A percentile compares a stretch with the other conserved stretches of the same genome.
phyloP scores from a whole-genome alignment of 1,284 basidiomycete genomes.

The Fistulinella staudtii region DNA sequence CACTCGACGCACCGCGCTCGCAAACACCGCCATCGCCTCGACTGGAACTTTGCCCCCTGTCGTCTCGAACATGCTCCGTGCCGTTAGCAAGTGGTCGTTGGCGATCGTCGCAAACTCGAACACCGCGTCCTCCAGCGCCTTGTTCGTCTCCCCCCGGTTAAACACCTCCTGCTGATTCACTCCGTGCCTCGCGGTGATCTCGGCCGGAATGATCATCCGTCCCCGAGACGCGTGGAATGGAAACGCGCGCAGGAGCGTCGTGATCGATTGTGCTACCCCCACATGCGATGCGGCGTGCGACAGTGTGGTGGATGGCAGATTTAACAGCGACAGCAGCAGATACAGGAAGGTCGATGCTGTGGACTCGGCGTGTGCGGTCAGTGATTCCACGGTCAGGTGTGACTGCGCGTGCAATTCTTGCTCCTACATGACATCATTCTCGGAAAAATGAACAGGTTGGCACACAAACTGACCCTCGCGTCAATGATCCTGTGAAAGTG shows the following conservation, averaged over 20 bases:
- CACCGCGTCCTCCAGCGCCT: slow-evolving; percentile 69
- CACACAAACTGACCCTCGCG: slow-evolving; percentile 59
- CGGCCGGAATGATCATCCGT: slow-evolving; percentile 78
- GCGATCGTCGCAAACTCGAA: slow-evolving; percentile 89
- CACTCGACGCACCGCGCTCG: slow-evolving; percentile 63
- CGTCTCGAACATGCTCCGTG: slow-evolving; percentile 71
- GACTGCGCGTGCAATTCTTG: slow-evolving; percentile 67
- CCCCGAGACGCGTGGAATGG: slow-evolving; percentile 74
- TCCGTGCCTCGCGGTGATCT: slow-evolving; percentile 75
- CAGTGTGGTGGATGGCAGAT: slow-evolving; percentile 57
- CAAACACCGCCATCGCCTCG: slow-evolving; percentile 73
- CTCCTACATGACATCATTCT: slow-evolving; percentile 47
- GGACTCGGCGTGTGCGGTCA: slow-evolving; percentile 71
- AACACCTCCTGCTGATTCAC: slow-evolving; percentile 88
- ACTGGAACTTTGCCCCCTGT: slow-evolving; percentile 59
- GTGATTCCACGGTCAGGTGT: slow-evolving; percentile 66
- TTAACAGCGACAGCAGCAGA: slow-evolving; percentile 70
- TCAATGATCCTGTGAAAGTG: slow-evolving; percentile 85
- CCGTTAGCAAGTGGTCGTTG: slow-evolving; percentile 87
- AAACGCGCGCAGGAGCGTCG: slow-evolving; percentile 72
- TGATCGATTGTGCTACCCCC: slow-evolving; percentile 66
- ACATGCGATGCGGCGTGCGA: slow-evolving; percentile 82
- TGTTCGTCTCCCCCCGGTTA: slow-evolving; percentile 60
- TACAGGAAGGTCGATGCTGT: slow-evolving; percentile 81
- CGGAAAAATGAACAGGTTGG: slow-evolving; percentile 4